Evolutionary conservation across 768 basidiomycete genomes (phyloP).

Genomic region (Tricholoma flavovirens): DNA sequence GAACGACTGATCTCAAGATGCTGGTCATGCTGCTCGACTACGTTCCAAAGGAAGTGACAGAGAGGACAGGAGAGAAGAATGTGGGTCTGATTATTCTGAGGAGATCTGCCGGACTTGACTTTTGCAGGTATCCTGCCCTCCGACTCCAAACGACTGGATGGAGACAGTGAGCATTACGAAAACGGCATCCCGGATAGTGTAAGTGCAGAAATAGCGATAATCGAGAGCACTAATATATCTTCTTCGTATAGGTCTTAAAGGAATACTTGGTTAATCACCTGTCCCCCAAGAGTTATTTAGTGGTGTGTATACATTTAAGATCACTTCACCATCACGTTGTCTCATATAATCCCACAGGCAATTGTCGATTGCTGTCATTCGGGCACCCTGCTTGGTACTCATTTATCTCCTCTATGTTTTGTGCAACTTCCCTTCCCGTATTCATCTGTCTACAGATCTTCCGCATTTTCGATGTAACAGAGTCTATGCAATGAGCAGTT

Average conservation of each 20-base stretch:
- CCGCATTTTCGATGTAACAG: not conserved
- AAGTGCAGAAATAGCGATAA: not conserved
- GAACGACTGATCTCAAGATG: not conserved
- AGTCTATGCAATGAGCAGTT: not conserved
- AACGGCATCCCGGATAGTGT: not conserved
- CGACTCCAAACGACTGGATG: not conserved
- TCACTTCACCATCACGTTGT: too few relatives aligned
- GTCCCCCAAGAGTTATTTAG: not conserved
- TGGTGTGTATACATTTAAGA: not conserved
- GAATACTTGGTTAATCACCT: not conserved
- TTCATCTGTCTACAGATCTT: not conserved
- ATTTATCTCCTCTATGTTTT: not conserved
- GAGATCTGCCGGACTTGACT: not conserved
- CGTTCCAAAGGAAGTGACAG: not conserved
- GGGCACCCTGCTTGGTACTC: not conserved
- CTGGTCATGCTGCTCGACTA: not conserved
- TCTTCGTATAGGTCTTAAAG: not conserved
- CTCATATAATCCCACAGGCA: not conserved
- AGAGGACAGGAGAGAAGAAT: not conserved
- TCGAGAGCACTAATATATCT: too few relatives aligned
- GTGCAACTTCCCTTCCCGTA: too few relatives aligned
- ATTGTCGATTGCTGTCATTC: constrained; percentile 3
- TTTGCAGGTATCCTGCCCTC: not conserved
- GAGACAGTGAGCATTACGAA: not conserved
- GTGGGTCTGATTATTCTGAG: not conserved